These are phyloP conservation scores for Mucuna pruriens DNA, from an alignment of 306 rosid species.

Conservation along the genomic window DNA sequence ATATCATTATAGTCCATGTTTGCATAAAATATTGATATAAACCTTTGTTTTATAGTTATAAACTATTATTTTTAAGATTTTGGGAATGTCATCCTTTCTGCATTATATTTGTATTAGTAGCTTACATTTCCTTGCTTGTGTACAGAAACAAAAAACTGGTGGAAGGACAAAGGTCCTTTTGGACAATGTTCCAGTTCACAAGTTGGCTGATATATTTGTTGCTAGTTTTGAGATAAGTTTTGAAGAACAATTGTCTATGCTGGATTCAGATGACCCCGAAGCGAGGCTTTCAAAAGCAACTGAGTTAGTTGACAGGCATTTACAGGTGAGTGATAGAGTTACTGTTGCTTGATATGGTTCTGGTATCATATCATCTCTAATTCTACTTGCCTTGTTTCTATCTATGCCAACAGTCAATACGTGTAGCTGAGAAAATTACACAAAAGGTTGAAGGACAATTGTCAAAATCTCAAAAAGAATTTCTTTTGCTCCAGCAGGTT, in stretches of 20 bases:
- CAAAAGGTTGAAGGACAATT: slow-evolving; percentile 98
- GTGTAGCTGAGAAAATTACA: slow-evolving; percentile 99
- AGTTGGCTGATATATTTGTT: slow-evolving; percentile 98
- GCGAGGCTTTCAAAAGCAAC: slow-evolving; percentile 96
- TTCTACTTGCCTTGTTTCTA: slow-evolving; percentile 40
- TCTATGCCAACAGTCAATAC: slow-evolving; percentile 81
- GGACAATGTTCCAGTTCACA: slow-evolving; percentile 95
- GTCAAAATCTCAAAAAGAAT: slow-evolving; percentile 98
- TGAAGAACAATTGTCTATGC: slow-evolving; percentile 94
- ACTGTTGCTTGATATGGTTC: slow-evolving; percentile 22
- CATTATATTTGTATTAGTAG: slow-evolving; percentile 16
- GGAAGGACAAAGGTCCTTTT: slow-evolving; percentile 97
- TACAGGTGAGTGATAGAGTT: slow-evolving; percentile 66
- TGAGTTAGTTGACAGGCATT: slow-evolving; percentile 96
- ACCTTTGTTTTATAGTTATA: neutral
- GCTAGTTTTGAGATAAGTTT: slow-evolving; percentile 99
- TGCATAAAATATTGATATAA: slow-evolving; percentile 8
- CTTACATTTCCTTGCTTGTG: slow-evolving; percentile 46
- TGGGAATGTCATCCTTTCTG: slow-evolving; percentile 13
- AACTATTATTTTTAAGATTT: slow-evolving; percentile 16
- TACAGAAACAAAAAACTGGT: slow-evolving; percentile 93
- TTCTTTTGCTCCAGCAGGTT: slow-evolving; percentile 98
- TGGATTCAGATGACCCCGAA: slow-evolving; percentile 94
- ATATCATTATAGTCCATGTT: neutral
- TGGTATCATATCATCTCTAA: slow-evolving; percentile 38